A percentile compares a stretch with the other conserved stretches of the same genome.
Conservation (phyloP, 768 basidiomycete species). For the Dacryopinax spathularia region DNA sequence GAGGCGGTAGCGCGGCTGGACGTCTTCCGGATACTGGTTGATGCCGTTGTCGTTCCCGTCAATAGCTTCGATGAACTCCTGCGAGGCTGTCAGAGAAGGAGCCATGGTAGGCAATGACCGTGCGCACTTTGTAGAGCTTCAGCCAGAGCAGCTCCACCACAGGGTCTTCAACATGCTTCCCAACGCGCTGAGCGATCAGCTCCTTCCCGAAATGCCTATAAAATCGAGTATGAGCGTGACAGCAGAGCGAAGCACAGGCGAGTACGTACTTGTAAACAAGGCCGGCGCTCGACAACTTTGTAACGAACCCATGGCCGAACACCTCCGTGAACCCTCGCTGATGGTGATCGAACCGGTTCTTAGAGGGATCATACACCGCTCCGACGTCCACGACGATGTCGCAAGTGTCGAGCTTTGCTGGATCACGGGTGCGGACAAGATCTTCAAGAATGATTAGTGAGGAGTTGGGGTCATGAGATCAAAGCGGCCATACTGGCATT, state of each 20-base stretch:
- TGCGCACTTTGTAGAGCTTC: slow-evolving; percentile 66
- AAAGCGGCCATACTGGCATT: slow-evolving; percentile 43
- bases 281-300: slow-evolving; percentile 86
- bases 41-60: slow-evolving; percentile 95
- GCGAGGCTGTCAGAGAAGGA: not conserved
- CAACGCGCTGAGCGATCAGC: slow-evolving; percentile 52
- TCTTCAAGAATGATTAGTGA: slow-evolving; percentile 25
- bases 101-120: slow-evolving; percentile 7
- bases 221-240: not conserved
- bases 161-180: slow-evolving; percentile 38
- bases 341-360: slow-evolving; percentile 84
- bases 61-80: slow-evolving; percentile 90
- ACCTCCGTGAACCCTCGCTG: slow-evolving; percentile 84
- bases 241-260: not conserved
- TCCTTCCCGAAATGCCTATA: slow-evolving; percentile 76
- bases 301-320: slow-evolving; percentile 75
- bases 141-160: slow-evolving; percentile 68
- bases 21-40: slow-evolving; percentile 54
- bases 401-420: slow-evolving; percentile 55
- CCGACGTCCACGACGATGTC: slow-evolving; percentile 96
- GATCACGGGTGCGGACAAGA: slow-evolving; percentile 61
- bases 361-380: slow-evolving; percentile 69
- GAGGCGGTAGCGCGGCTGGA: slow-evolving; percentile 50
- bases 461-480: not conserved
- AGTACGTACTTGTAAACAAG: slow-evolving; percentile 78